A percentile compares a stretch with the other conserved stretches of the same genome.
These are phyloP conservation scores for Blastobotrys peoriensis DNA, from an alignment of 805 yeast genomes.

Conservation along the genomic window DNA sequence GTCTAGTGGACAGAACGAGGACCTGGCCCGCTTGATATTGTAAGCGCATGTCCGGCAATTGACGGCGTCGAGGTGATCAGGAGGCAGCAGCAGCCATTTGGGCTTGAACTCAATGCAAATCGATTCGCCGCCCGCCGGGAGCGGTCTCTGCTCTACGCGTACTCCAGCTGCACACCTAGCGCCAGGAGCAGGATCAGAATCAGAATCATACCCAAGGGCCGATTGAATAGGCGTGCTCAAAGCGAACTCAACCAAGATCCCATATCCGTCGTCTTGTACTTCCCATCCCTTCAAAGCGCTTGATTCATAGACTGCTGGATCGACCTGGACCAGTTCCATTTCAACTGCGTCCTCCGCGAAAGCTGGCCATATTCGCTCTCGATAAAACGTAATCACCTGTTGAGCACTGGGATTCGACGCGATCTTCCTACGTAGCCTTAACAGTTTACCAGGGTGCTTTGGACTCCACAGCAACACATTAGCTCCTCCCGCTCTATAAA, in stretches of 20 bases:
- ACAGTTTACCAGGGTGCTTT: slow-evolving; percentile 28
- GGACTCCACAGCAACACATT: slow-evolving; percentile 41
- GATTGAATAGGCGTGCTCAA: too few species aligned
- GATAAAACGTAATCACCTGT: slow-evolving; percentile 26
- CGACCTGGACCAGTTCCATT: not conserved
- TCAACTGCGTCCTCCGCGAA: not conserved
- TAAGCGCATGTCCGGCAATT: slow-evolving; percentile 57
- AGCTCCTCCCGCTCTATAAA: slow-evolving; percentile 46
- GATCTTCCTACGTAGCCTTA: slow-evolving; percentile 30
- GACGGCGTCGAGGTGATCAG: slow-evolving; percentile 29
- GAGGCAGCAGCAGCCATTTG: slow-evolving; percentile 51
- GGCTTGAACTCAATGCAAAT: slow-evolving; percentile 53
- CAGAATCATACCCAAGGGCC: too few species aligned
- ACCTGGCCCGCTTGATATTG: slow-evolving; percentile 30
- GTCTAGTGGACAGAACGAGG: slow-evolving; percentile 45
- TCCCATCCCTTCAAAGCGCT: not conserved
- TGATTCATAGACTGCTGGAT: not conserved
- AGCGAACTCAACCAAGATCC: not conserved
- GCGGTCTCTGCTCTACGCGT: too few species aligned
- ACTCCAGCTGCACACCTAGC: too few species aligned
- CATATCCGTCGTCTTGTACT: not conserved
- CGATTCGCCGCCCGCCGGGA: too few species aligned
- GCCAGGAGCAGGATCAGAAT: too few species aligned
- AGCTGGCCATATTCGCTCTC: not conserved
- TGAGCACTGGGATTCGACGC: slow-evolving; percentile 28